phyloP scores from a whole-genome alignment of 441 rosid species.

The Kokia cookei region DNA sequence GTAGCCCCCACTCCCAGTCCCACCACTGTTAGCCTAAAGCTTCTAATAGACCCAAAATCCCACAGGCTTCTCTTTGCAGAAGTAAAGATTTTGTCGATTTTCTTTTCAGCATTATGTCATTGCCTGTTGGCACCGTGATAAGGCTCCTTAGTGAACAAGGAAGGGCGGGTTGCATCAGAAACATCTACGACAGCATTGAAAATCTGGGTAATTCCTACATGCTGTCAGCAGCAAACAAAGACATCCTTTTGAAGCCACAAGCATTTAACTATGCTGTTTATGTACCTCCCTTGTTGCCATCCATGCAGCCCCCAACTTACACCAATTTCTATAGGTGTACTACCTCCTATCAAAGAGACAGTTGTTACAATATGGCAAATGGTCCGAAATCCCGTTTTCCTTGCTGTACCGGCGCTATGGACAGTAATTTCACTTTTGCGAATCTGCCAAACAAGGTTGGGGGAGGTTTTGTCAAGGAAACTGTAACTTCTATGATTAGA shows the following conservation, averaged over 20 bases:
- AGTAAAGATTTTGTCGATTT: conserved; percentile 17
- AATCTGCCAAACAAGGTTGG: background rate
- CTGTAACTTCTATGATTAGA: background rate
- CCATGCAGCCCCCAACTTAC: background rate
- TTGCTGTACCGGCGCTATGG: conserved; percentile 34
- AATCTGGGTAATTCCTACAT: background rate
- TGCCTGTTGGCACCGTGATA: conserved; percentile 14
- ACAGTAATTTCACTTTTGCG: background rate
- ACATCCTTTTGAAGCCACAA: conserved; percentile 15
- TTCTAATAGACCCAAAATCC: background rate
- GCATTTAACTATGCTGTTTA: conserved; percentile 32
- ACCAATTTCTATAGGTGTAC: background rate
- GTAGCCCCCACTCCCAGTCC: background rate
- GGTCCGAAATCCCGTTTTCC: conserved; percentile 17
- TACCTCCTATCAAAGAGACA: background rate
- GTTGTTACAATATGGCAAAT: background rate
- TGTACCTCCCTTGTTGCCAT: background rate
- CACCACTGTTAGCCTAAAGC: background rate
- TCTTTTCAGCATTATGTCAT: conserved; percentile 13
- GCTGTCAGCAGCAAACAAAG: background rate
- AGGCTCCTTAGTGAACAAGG: conserved; percentile 5
- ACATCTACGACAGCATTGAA: background rate
- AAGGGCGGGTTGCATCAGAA: conserved; percentile 3
- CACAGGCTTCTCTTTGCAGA: background rate
- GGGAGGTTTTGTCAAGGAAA: background rate